Conservation (phyloP, 352 stramenopile genomes). For the Globisporangium acanthophoron region DNA sequence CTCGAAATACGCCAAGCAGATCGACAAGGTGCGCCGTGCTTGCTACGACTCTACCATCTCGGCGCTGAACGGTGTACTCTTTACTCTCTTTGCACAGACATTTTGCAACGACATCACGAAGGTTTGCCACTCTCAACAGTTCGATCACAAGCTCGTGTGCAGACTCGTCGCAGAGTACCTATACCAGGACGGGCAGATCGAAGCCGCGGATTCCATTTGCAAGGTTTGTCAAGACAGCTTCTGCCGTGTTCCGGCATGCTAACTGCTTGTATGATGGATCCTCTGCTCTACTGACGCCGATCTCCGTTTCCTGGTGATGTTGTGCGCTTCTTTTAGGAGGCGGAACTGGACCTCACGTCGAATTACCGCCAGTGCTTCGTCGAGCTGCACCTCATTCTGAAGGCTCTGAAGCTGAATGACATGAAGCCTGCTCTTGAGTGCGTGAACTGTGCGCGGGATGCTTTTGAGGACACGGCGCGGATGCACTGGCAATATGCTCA, state of each 20-base stretch:
- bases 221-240: too few species aligned
- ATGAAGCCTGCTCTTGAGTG: slow-evolving; percentile 65
- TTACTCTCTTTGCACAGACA: slow-evolving; percentile 28
- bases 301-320: too few species aligned
- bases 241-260: too few species aligned
- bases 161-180: slow-evolving; percentile 71
- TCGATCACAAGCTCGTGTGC: slow-evolving; percentile 60
- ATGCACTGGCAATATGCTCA: too few species aligned
- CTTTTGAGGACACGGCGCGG: too few species aligned
- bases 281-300: too few species aligned
- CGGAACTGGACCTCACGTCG: slow-evolving; percentile 37
- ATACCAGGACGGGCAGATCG: slow-evolving; percentile 74
- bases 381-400: slow-evolving; percentile 59
- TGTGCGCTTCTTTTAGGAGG: slow-evolving; percentile 40
- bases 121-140: slow-evolving; percentile 49
- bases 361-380: slow-evolving; percentile 62
- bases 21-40: slow-evolving; percentile 53
- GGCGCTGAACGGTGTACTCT: background rate
- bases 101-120: slow-evolving; percentile 64
- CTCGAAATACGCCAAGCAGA: slow-evolving; percentile 76
- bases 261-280: background rate
- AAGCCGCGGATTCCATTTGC: slow-evolving; percentile 64
- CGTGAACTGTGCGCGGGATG: too few species aligned
- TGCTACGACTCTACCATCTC: background rate
- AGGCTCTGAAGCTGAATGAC: slow-evolving; percentile 56